Evolutionary conservation across 23 red algal genomes (phyloP).

Genomic region (Agarophyton chilense): DNA sequence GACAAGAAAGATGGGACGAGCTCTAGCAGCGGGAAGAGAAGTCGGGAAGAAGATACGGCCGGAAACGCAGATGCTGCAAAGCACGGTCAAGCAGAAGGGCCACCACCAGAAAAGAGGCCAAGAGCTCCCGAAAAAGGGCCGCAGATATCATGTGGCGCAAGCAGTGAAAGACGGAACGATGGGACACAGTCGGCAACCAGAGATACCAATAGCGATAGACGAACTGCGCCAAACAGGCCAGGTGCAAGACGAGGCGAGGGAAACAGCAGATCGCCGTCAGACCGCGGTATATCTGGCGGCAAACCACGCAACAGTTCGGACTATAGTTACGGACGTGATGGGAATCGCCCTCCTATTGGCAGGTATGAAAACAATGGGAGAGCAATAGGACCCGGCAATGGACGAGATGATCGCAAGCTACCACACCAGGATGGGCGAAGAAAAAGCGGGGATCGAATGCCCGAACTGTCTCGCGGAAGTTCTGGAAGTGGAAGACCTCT

Average conservation of each 20-base stretch:
- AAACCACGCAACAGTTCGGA: background rate
- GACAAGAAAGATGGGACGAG: background rate
- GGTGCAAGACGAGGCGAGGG: background rate
- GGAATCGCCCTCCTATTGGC: background rate
- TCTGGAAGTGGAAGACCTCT: background rate
- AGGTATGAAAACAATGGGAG: background rate
- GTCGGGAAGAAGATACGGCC: background rate
- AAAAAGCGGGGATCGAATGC: background rate
- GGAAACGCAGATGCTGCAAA: background rate
- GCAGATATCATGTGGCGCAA: background rate
- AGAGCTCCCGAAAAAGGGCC: background rate
- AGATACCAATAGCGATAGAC: background rate
- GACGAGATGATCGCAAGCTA: slow-evolving; percentile 9
- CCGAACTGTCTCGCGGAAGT: background rate
- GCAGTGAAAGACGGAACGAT: background rate
- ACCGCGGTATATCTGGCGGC: background rate
- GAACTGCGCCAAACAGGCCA: background rate
- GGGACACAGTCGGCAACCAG: background rate
- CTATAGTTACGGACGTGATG: slow-evolving; percentile 12
- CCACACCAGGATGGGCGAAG: background rate
- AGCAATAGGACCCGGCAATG: background rate
- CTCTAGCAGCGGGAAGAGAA: background rate
- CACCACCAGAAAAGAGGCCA: background rate
- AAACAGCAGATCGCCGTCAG: background rate
- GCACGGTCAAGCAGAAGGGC: background rate